Percentiles rank a stretch among this genome's conserved stretches.
Conservation (phyloP, 1,284 basidiomycete species). For the Tetrapyrgos nigripes region DNA sequence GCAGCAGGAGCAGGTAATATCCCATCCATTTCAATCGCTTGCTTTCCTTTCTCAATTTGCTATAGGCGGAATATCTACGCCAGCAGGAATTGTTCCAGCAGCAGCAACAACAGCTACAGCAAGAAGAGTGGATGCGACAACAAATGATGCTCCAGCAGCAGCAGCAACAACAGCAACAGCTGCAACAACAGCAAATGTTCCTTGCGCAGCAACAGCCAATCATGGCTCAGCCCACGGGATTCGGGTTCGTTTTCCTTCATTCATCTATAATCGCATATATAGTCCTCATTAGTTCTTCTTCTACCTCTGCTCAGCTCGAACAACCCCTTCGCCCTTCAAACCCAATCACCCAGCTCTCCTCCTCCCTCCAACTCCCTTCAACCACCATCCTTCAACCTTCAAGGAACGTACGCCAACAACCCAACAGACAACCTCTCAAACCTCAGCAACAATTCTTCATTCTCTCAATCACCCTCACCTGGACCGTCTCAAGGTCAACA, state of each 20-base stretch:
- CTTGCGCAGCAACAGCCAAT: slow-evolving; percentile 58
- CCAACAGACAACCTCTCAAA: slow-evolving; percentile 38
- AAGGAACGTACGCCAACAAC: slow-evolving; percentile 62
- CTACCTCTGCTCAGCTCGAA: slow-evolving; percentile 71
- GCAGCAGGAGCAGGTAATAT: slow-evolving; percentile 68
- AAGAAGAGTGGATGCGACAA: slow-evolving; percentile 74
- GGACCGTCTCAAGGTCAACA: slow-evolving; percentile 30
- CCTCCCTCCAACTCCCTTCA: slow-evolving; percentile 28
- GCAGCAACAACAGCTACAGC: slow-evolving; percentile 64
- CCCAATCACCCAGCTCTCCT: slow-evolving; percentile 41
- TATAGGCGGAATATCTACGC: slow-evolving; percentile 72
- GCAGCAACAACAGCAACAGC: slow-evolving; percentile 63
- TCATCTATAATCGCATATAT: neutral
- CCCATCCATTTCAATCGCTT: slow-evolving; percentile 9
- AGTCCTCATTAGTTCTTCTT: neutral
- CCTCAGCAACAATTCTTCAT: slow-evolving; percentile 45
- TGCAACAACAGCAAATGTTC: slow-evolving; percentile 62
- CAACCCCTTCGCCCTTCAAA: slow-evolving; percentile 84
- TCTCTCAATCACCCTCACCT: slow-evolving; percentile 41
- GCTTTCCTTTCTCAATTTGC: slow-evolving; percentile 6
- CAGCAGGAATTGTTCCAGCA: slow-evolving; percentile 74
- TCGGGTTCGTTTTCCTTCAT: slow-evolving; percentile 52
- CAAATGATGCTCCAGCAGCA: slow-evolving; percentile 65
- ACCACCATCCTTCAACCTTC: slow-evolving; percentile 64
- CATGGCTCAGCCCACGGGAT: slow-evolving; percentile 72